A percentile compares a stretch with the other conserved stretches of the same genome.
Evolutionary conservation across 345 rosid species (phyloP).

Genomic region (Reutealis trisperma): DNA sequence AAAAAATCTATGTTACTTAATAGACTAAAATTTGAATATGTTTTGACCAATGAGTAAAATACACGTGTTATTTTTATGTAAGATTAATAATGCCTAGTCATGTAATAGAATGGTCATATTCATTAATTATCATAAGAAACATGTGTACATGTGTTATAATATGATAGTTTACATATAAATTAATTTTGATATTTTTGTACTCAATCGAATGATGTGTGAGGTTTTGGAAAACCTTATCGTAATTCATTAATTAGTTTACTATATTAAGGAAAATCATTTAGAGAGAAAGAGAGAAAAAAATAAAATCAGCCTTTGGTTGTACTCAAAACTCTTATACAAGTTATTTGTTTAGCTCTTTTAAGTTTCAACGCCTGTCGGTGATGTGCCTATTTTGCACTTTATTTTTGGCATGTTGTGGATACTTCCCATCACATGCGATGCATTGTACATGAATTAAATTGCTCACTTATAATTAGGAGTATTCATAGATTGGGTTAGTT

Average conservation of each 20-base stretch:
- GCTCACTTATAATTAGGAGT: no score
- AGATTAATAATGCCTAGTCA: background rate
- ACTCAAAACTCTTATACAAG: background rate
- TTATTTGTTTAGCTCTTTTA: background rate
- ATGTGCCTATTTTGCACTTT: background rate
- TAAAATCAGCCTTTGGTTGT: background rate
- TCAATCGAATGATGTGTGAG: background rate
- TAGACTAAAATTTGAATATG: no score
- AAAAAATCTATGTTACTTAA: no score
- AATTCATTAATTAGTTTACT: background rate
- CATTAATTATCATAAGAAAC: background rate
- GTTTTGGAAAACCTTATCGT: background rate
- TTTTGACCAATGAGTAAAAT: no score
- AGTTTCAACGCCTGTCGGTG: background rate
- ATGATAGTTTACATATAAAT: background rate
- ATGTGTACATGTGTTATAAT: background rate
- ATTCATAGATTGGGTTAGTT: no score
- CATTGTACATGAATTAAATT: no score
- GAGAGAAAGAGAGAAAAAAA: no score
- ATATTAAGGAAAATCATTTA: background rate
- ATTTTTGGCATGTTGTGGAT: no score
- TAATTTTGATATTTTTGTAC: background rate
- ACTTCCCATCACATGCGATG: no score
- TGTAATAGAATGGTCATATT: background rate
- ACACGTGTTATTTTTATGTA: no score